phyloP scores from a whole-genome alignment of 306 rosid genomes.

The Quillaja saponaria region DNA sequence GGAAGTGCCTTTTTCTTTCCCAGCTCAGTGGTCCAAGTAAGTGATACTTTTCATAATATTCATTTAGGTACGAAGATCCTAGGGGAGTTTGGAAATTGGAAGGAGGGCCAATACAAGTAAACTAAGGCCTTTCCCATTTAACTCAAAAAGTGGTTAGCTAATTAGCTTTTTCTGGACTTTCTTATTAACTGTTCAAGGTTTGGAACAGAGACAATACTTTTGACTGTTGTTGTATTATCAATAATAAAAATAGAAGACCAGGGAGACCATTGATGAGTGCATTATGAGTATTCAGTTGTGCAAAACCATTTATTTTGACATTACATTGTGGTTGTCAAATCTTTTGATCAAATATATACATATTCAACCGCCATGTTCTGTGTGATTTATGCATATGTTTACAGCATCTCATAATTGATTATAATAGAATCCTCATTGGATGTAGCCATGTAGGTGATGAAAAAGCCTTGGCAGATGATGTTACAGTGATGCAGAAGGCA shows the following conservation, averaged over 20 bases:
- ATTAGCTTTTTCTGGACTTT: no score
- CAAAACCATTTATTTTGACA: not conserved
- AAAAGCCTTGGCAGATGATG: constrained; percentile 79
- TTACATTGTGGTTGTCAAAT: no score
- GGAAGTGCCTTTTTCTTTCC: constrained; percentile 70
- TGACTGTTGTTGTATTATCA: not conserved
- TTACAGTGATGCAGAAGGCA: constrained; percentile 87
- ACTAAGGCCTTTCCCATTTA: no score
- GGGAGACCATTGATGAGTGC: not conserved
- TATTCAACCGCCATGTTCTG: no score
- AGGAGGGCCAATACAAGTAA: no score
- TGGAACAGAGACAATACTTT: no score
- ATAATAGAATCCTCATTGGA: not conserved
- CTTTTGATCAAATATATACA: no score
- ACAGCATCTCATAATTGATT: constrained; percentile 2
- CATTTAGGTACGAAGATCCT: no score
- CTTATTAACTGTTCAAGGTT: no score
- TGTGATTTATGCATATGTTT: not conserved
- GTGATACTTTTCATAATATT: constrained; percentile 18
- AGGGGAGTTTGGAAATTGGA: not conserved
- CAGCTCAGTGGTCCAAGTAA: constrained; percentile 65
- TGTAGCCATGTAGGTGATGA: constrained; percentile 75
- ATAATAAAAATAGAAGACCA: no score
- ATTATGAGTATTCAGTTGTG: not conserved
- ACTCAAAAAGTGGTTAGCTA: no score